phyloP scores from a whole-genome alignment of 202 grass and related monocot genomes.

The Digitaria exilis region DNA sequence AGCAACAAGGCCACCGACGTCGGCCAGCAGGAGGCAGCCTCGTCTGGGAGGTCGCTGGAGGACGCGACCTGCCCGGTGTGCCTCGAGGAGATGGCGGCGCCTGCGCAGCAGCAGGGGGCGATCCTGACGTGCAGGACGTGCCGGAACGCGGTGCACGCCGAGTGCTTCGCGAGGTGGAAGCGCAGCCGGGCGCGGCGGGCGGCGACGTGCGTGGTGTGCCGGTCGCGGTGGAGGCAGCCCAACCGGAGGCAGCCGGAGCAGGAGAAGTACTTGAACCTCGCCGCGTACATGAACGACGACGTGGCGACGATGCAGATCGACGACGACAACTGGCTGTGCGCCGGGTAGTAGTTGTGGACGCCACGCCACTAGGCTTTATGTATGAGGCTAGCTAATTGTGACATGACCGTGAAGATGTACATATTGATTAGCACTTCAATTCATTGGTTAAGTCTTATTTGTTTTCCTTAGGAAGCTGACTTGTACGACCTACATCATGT shows the following conservation, averaged over 20 bases:
- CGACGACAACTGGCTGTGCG: conserved; percentile 46
- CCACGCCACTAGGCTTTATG: not conserved
- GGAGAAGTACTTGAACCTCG: conserved; percentile 72
- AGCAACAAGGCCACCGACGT: not conserved
- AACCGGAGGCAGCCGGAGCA: conserved; percentile 19
- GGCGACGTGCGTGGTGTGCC: conserved; percentile 90
- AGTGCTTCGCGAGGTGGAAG: conserved; percentile 90
- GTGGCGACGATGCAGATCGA: conserved; percentile 41
- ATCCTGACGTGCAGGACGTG: conserved; percentile 74
- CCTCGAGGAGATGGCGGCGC: conserved; percentile 66
- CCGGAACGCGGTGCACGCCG: conserved; percentile 82
- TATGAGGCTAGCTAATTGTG: conserved; percentile 3
- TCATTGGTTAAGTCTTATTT: conserved; percentile 42
- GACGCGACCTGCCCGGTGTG: conserved; percentile 75
- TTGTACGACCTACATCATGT: conserved; percentile 26
- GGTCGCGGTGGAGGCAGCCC: conserved; percentile 74
- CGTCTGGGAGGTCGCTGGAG: conserved; percentile 30
- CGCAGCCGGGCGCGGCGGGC: conserved; percentile 64
- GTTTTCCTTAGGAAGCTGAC: conserved; percentile 32
- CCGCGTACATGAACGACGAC: conserved; percentile 63
- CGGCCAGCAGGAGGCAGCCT: not conserved
- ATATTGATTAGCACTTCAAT: conserved; percentile 37
- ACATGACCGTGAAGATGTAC: conserved; percentile 26
- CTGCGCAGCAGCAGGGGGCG: not conserved
- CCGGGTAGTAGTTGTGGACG: conserved; percentile 3